Base-by-base conservation (phyloP, 257 asterid genomes). In the Petrea volubilis region DNA sequence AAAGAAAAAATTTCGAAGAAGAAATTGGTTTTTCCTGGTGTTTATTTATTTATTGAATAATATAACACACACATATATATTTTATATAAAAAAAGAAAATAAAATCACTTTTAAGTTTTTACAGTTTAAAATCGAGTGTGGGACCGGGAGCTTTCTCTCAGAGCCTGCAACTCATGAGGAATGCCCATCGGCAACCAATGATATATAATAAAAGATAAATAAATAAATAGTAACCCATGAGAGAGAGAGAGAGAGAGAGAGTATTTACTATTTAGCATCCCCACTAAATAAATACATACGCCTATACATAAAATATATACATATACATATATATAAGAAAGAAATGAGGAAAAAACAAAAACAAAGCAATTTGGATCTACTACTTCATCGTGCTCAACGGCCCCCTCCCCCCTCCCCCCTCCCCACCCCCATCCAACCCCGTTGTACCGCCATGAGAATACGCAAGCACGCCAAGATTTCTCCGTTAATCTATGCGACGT, bases 381-480 rank as follows among this genome's bases (percentile, higher is more conserved):
- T 40, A 6, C 12, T 71, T 55, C 81, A 61, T 60, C 76, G 77
- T 70, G 82, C 71, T 60, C 63, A 56, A 67, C 78, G 59, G 76
- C 80, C 63, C 72, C 67, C 36, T 5, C 25, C 1, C 71, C 63
- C 13, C 53, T 3, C 55, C 24, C 2, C 24, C 9, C 10, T 40
- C 46, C 49, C 59, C 33, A 0, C 40, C 50, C 52, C 58, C 47
- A 5, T 47, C 60, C 52, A 56, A 21, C 41, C 64, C 41, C 38
- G 18, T 9, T 33, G 15, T n/a, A 24, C 77, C 66, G 72, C 78
- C 84, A 86, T 86, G 92, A 84, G 92, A 64, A 81, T 86, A 71
- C 79, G 89, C 64, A 86, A 84, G 81, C 70, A 84, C 82, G 86
- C 81, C 5, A 79, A 67, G 49, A 60, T 75, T 28, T 80, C 86